A percentile compares a stretch with the other conserved stretches of the same genome.
phyloP scores from a whole-genome alignment of 2,329 filamentous ascomycete species.

The Metarhizium humberi region DNA sequence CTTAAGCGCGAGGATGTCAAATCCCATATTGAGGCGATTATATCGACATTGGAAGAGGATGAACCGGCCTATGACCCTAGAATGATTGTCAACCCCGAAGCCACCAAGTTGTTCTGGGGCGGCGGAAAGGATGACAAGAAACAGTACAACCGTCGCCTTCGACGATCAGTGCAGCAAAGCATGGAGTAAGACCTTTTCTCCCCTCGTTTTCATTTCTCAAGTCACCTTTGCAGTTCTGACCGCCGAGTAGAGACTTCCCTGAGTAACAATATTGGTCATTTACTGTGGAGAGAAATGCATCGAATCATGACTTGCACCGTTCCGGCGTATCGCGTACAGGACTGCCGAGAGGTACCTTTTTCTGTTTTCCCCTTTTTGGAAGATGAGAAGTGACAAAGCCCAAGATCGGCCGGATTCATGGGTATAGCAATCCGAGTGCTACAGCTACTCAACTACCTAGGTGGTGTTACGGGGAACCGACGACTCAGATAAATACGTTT shows the following conservation, averaged over 20 bases:
- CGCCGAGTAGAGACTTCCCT: conserved; percentile 20
- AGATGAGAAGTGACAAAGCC: background rate
- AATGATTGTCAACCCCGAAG: conserved; percentile 77
- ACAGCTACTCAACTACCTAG: background rate
- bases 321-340: background rate
- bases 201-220: background rate
- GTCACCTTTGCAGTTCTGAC: background rate
- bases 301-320: background rate
- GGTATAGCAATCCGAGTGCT: background rate
- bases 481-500: background rate
- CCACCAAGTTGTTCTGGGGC: conserved; percentile 82
- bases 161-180: conserved; percentile 65
- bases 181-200: conserved; percentile 41
- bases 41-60: conserved; percentile 78
- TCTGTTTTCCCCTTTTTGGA: background rate
- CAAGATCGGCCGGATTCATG: background rate
- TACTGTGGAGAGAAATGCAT: background rate
- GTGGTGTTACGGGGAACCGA: background rate
- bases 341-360: background rate
- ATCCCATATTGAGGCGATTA: conserved; percentile 75
- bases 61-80: conserved; percentile 82
- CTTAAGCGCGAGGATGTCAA: conserved; percentile 63
- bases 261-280: conserved; percentile 14
- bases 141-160: conserved; percentile 70
- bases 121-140: conserved; percentile 63